Percentiles rank a stretch among this genome's conserved stretches.
phyloP scores from a whole-genome alignment of 2,329 filamentous ascomycete species.

The Colletotrichum sublineola region DNA sequence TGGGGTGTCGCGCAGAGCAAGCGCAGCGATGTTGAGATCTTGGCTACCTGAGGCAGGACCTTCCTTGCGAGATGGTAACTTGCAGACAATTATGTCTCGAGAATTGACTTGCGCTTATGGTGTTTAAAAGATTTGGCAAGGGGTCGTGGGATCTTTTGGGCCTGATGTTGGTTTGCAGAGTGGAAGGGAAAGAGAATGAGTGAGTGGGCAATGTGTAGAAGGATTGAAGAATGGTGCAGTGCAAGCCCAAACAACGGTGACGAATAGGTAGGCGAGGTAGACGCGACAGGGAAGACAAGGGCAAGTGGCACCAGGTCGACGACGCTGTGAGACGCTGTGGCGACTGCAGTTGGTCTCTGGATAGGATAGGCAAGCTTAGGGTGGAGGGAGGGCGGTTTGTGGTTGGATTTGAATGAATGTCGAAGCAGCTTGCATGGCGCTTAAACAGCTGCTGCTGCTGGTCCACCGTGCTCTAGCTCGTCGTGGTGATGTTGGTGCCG shows the following conservation, averaged over 20 bases:
- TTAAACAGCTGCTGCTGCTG: constrained; percentile 33
- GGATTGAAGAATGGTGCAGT: constrained; percentile 1
- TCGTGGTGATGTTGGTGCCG: constrained; percentile 8
- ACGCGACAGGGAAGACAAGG: constrained; percentile 6
- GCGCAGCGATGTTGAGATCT: constrained; percentile 3
- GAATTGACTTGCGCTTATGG: background rate
- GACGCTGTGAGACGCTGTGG: constrained; percentile 18
- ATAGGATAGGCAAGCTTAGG: constrained; percentile 12
- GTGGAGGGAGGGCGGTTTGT: constrained; percentile 30
- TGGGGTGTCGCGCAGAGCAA: constrained; percentile 18
- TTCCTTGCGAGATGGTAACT: constrained; percentile 1
- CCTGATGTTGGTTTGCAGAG: background rate
- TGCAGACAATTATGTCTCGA: background rate
- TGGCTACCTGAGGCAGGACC: constrained; percentile 18
- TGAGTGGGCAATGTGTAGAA: background rate
- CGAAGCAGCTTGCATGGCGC: constrained; percentile 40
- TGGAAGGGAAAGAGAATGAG: background rate
- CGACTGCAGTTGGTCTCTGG: constrained; percentile 19
- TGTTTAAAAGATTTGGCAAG: background rate
- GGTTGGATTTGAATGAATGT: constrained; percentile 38
- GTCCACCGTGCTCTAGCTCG: constrained; percentile 28
- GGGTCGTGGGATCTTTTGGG: background rate
- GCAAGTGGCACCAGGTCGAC: constrained; percentile 1
- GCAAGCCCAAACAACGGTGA: constrained; percentile 31
- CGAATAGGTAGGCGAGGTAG: constrained; percentile 19